phyloP scores from a whole-genome alignment of 768 basidiomycete species.

The Tubosaeta sp. region DNA sequence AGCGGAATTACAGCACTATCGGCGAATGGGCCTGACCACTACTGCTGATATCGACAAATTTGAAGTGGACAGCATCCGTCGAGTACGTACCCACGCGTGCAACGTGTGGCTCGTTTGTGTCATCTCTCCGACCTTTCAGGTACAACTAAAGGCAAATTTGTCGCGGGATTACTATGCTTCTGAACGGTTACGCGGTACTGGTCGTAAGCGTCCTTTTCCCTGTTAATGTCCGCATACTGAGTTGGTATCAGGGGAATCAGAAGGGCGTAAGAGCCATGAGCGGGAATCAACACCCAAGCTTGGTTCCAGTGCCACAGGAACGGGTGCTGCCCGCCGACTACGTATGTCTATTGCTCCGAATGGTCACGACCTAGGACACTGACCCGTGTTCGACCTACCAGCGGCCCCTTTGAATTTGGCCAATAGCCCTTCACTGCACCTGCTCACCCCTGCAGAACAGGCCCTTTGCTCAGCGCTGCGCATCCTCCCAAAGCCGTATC shows the following conservation, averaged over 20 bases:
- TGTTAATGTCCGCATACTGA: background rate
- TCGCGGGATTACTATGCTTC: conserved; percentile 54
- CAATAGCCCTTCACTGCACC: conserved; percentile 83
- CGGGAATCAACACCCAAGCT: conserved; percentile 57
- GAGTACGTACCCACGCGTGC: conserved; percentile 44
- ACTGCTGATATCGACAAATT: conserved; percentile 90
- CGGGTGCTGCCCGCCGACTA: conserved; percentile 38
- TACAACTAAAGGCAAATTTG: conserved; percentile 56
- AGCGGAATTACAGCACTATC: conserved; percentile 86
- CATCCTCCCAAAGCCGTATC: conserved; percentile 92
- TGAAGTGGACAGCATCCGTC: conserved; percentile 65
- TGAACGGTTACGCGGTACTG: conserved; percentile 45
- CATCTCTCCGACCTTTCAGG: conserved; percentile 32
- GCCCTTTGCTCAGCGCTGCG: conserved; percentile 83
- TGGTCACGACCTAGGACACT: background rate
- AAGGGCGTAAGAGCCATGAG: conserved; percentile 56
- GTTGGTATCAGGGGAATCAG: conserved; percentile 36
- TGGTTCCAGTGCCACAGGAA: conserved; percentile 30
- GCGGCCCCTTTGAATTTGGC: conserved; percentile 81
- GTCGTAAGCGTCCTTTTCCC: conserved; percentile 47
- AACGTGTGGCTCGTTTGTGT: background rate
- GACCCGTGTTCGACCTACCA: conserved; percentile 12
- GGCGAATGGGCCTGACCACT: conserved; percentile 79
- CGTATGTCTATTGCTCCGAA: conserved; percentile 28
- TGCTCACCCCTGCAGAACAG: conserved; percentile 87